Base-by-base conservation (phyloP, 495 filamentous ascomycete genomes). In the Trichoderma virens region DNA sequence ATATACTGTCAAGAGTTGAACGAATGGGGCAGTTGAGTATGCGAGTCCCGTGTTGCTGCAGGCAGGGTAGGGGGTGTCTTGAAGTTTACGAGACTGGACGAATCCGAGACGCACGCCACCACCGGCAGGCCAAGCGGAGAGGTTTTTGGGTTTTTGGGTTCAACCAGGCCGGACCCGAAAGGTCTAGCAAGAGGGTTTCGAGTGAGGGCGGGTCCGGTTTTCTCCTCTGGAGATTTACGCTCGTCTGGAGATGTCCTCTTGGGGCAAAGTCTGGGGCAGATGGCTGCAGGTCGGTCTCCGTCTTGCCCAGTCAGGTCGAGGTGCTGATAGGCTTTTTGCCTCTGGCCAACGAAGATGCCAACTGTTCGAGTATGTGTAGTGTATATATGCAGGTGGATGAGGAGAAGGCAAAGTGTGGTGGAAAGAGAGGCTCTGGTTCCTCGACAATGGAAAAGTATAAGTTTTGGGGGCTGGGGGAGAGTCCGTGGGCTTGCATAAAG, bases 41-140 rank as follows among this genome's bases (percentile, higher is more conserved):
- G 51, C 51, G n/a, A 30, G 23, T 27, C 23, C 25, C 51, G 51
- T 56, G 23, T 30, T 5, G 25, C 51, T 56, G 51, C 51, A 56
- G 51, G 51, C 51, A 56, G 51, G 51, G 51, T 16, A 56, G 51
- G 51, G 41, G 51, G 51, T 56, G 51, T 56, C 51, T 56, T 56
- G 23, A 27, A 30, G 51, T 27, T 56, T 56, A 56, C 51, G 51
- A 56, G 51, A 56, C 51, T 30, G 23, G 51, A 56, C 3, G 43
- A 23, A 47, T 20, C 13, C 51, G 51, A 56, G 51, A 56, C 51
- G 27, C 51, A 56, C 51, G 51, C 51, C 51, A 56, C 51, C 51
- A 14, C n/a, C 38, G 38, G 38, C 38, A 41, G 5, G 38, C 14
- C 7, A 30, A 56, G 51, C 51, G 51, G 51, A 56, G 51, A 56